Evolutionary conservation across 2,329 filamentous ascomycete species (phyloP).

Genomic region (Ophiostoma perfectum): DNA sequence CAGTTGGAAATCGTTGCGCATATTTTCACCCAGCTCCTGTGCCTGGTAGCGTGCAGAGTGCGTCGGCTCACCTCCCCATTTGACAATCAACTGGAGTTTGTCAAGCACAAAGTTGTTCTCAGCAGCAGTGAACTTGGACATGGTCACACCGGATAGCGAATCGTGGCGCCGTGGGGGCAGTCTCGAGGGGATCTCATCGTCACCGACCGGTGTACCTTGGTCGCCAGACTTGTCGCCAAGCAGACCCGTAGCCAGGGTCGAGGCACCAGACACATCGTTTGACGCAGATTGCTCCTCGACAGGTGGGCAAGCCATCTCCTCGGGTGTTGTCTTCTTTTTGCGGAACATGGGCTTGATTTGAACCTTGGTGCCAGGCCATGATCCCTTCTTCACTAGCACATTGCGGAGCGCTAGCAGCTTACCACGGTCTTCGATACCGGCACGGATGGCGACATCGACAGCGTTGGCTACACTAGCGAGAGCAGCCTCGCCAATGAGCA

Average conservation of each 20-base stretch:
- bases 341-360: conserved; percentile 99
- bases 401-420: conserved; percentile 85
- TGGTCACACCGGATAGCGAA: conserved; percentile 81
- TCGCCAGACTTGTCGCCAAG: conserved; percentile 23
- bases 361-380: conserved; percentile 93
- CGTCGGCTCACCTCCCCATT: conserved; percentile 97
- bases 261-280: conserved; percentile 1
- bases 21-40: conserved; percentile 89
- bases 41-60: conserved; percentile 95
- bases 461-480: conserved; percentile 83
- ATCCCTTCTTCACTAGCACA: conserved; percentile 85
- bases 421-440: conserved; percentile 74
- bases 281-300: conserved; percentile 37
- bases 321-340: conserved; percentile 69
- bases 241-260: background rate
- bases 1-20: conserved; percentile 88
- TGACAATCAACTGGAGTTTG: conserved; percentile 95
- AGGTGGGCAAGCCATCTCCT: conserved; percentile 34
- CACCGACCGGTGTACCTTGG: conserved; percentile 26
- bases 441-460: conserved; percentile 71
- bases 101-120: conserved; percentile 92
- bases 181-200: conserved; percentile 32
- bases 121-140: conserved; percentile 88
- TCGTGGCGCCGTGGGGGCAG: conserved; percentile 62
- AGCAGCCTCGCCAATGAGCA: conserved; percentile 86